Percentiles rank a stretch among this genome's conserved stretches.
phyloP scores from a whole-genome alignment of 495 filamentous ascomycete genomes.

The Trichoderma gamsii region DNA sequence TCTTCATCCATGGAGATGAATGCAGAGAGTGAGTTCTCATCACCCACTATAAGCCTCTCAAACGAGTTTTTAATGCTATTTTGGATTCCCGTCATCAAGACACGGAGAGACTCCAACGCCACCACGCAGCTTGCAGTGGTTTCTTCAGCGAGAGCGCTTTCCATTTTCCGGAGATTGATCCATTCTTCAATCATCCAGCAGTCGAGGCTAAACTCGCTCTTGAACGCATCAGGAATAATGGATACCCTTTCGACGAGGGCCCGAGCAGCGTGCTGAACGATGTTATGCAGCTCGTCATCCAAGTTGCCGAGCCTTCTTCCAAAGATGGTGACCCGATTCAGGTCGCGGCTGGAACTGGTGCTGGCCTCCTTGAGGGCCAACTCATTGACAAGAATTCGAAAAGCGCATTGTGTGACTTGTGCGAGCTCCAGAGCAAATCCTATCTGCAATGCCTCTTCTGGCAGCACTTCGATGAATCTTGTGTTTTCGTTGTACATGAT shows the following conservation, averaged over 20 bases:
- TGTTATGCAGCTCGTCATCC: conserved; percentile 27
- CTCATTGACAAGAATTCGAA: conserved; percentile 41
- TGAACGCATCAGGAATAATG: conserved; percentile 15
- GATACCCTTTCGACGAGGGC: conserved; percentile 23
- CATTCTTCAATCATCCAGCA: conserved; percentile 20
- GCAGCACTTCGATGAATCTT: conserved; percentile 40
- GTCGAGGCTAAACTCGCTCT: conserved; percentile 18
- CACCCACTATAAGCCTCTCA: no score
- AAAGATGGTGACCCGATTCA: conserved; percentile 20
- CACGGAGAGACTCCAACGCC: neutral
- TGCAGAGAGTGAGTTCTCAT: neutral
- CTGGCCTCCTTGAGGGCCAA: conserved; percentile 25
- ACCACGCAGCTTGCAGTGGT: neutral
- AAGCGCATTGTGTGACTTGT: conserved; percentile 32
- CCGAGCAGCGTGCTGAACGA: conserved; percentile 27
- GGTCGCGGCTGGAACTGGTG: neutral
- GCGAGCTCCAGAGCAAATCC: conserved; percentile 32
- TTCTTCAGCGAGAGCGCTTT: neutral
- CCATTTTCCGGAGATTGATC: conserved; percentile 16
- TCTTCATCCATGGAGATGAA: neutral
- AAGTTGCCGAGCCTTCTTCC: conserved; percentile 23
- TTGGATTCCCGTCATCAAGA: neutral
- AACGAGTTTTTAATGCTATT: neutral
- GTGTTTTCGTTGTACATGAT: conserved; percentile 35
- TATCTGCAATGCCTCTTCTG: conserved; percentile 40